These are phyloP conservation scores for Coemansia nantahalensis DNA, from an alignment of 192 early-diverging fungal genomes.

Conservation along the genomic window DNA sequence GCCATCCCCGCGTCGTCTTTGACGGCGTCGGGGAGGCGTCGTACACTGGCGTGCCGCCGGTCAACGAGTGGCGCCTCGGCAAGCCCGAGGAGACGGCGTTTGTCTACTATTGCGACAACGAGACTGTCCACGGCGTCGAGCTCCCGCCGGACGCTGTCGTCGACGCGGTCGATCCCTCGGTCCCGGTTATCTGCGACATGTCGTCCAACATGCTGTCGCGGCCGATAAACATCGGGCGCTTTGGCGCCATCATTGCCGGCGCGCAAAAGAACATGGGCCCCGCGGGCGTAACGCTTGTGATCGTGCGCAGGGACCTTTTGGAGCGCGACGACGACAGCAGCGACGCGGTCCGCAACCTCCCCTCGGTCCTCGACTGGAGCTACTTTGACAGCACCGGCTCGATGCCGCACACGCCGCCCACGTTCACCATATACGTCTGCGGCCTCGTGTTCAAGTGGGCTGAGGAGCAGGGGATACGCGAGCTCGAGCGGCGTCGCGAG, in stretches of 20 bases:
- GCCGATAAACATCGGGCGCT: slow-evolving; percentile 75
- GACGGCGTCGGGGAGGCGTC: slow-evolving; percentile 63
- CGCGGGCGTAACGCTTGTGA: slow-evolving; percentile 90
- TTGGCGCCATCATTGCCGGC: slow-evolving; percentile 88
- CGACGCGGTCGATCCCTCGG: slow-evolving; percentile 48
- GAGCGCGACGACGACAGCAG: slow-evolving; percentile 51
- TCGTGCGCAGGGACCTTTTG: slow-evolving; percentile 88
- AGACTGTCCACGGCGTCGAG: slow-evolving; percentile 97
- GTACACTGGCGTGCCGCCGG: slow-evolving; percentile 58
- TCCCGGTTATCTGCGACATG: slow-evolving; percentile 90
- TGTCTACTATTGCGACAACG: slow-evolving; percentile 97
- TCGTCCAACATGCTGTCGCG: slow-evolving; percentile 82
- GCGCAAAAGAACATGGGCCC: slow-evolving; percentile 97
- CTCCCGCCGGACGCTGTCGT: slow-evolving; percentile 52
- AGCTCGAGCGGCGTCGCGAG: slow-evolving; percentile 66
- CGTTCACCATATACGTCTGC: slow-evolving; percentile 88
- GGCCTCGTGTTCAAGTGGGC: slow-evolving; percentile 89
- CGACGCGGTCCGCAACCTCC: slow-evolving; percentile 50
- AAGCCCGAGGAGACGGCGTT: slow-evolving; percentile 71
- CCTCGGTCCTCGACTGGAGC: slow-evolving; percentile 87
- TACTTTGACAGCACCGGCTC: slow-evolving; percentile 77
- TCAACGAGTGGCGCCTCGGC: slow-evolving; percentile 65
- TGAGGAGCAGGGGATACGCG: slow-evolving; percentile 59
- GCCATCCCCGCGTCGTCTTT: slow-evolving; percentile 72
- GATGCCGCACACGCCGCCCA: slow-evolving; percentile 97